Evolutionary conservation across 2,329 filamentous ascomycete species (phyloP).

Genomic region (Hortaea sp.): DNA sequence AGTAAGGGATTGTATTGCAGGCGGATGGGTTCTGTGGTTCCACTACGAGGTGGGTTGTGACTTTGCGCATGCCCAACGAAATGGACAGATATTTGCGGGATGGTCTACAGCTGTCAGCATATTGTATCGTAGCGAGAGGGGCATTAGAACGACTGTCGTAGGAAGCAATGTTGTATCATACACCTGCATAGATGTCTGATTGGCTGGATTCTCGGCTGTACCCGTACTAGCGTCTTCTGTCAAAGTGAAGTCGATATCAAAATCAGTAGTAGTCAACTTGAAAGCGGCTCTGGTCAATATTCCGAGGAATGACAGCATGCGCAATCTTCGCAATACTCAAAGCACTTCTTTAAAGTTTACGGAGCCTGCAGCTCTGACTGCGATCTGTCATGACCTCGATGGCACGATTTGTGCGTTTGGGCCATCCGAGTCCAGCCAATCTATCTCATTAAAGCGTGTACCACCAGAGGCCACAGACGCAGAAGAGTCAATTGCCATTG

Average conservation of each 20-base stretch:
- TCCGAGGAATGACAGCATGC: constrained; percentile 48
- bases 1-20: constrained; percentile 13
- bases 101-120: too few relatives aligned
- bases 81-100: too few relatives aligned
- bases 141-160: neutral
- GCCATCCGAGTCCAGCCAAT: constrained; percentile 56
- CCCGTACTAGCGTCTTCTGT: constrained; percentile 6
- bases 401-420: constrained; percentile 79
- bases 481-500: constrained; percentile 45
- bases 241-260: neutral
- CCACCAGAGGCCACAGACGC: constrained; percentile 31
- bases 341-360: constrained; percentile 30
- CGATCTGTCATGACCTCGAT: constrained; percentile 75
- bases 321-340: constrained; percentile 73
- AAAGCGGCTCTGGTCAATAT: neutral
- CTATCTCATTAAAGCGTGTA: constrained; percentile 61
- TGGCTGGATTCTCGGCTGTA: constrained; percentile 4
- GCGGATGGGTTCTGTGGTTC: too few relatives aligned
- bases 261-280: neutral
- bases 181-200: neutral
- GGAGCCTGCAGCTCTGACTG: constrained; percentile 29
- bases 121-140: too few relatives aligned
- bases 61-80: too few relatives aligned
- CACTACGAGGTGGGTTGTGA: too few relatives aligned
- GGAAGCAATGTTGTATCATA: neutral